A percentile compares a stretch with the other conserved stretches of the same genome.
Evolutionary conservation across 345 rosid species (phyloP).

Genomic region (Hibiscus mutabilis): DNA sequence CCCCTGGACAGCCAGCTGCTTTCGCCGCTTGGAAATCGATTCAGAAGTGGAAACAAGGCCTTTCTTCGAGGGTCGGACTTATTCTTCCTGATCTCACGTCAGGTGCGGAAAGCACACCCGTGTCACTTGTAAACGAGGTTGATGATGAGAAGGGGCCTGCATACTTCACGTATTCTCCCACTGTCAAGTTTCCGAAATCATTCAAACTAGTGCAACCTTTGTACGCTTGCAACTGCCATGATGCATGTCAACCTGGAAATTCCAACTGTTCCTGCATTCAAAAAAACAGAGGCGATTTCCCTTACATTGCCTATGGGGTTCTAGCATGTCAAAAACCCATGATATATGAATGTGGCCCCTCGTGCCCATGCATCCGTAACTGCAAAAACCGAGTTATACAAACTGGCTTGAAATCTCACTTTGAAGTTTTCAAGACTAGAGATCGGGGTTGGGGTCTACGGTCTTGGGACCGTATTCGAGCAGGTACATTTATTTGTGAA

Average conservation of each 20-base stretch:
- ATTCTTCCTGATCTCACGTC: conserved; percentile 72
- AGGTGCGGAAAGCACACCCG: conserved; percentile 54
- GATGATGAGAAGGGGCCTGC: conserved; percentile 79
- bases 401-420: conserved; percentile 48
- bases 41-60: conserved; percentile 44
- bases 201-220: conserved; percentile 42
- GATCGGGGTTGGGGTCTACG: conserved; percentile 86
- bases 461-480: conserved; percentile 88
- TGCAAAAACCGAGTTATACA: conserved; percentile 75
- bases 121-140: conserved; percentile 77
- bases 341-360: conserved; percentile 70
- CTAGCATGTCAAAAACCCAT: conserved; percentile 55
- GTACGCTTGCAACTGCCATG: conserved; percentile 44
- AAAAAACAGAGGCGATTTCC: conserved; percentile 58
- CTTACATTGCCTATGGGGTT: conserved; percentile 55
- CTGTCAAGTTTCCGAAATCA: conserved; percentile 49
- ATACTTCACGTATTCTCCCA: conserved; percentile 54
- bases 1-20: conserved; percentile 60
- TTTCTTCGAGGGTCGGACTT: conserved; percentile 47
- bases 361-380: conserved; percentile 57
- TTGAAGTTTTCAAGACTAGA: conserved; percentile 78
- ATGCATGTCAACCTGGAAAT: conserved; percentile 59
- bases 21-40: conserved; percentile 52
- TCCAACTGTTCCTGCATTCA: conserved; percentile 58
- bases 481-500: conserved; percentile 81